Conservation (phyloP, 805 yeast genomes). For the Tetrapisispora phaffii region DNA sequence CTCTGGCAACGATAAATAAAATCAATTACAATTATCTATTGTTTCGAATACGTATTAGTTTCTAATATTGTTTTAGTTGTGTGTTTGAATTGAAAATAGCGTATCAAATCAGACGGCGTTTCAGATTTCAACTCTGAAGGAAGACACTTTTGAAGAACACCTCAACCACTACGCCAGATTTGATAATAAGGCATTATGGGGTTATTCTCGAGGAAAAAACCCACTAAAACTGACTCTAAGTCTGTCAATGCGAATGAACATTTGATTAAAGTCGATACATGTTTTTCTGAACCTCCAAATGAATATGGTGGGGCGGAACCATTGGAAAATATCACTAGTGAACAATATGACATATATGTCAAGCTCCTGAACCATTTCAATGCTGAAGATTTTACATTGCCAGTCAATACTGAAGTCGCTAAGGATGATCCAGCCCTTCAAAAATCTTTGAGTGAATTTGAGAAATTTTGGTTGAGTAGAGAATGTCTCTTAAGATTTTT, state of each 20-base stretch:
- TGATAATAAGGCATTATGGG: conserved; percentile 16
- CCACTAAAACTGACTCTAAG: conserved; percentile 2
- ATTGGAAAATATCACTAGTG: conserved; percentile 12
- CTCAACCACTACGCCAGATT: too few relatives aligned
- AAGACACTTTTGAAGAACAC: too few relatives aligned
- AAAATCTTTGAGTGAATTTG: conserved; percentile 29
- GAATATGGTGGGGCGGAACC: conserved; percentile 12
- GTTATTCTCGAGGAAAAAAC: conserved; percentile 17
- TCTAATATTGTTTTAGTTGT: too few relatives aligned
- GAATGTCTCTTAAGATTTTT: conserved; percentile 45
- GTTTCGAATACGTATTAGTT: too few relatives aligned
- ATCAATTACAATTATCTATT: too few relatives aligned
- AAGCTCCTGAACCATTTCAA: conserved; percentile 14
- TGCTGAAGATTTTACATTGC: conserved; percentile 13
- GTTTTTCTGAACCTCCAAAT: conserved; percentile 18
- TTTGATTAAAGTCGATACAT: conserved; percentile 16
- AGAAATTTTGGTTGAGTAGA: conserved; percentile 34
- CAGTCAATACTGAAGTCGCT: conserved; percentile 23
- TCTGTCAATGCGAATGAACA: conserved; percentile 3
- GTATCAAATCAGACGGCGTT: too few relatives aligned
- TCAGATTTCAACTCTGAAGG: too few relatives aligned
- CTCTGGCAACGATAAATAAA: too few relatives aligned
- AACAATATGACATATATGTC: conserved; percentile 14
- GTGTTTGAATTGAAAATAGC: too few relatives aligned
- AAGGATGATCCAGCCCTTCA: conserved; percentile 33